A percentile compares a stretch with the other conserved stretches of the same genome.
Evolutionary conservation across 2,329 filamentous ascomycete species (phyloP).

Genomic region (Nakataea oryzae): DNA sequence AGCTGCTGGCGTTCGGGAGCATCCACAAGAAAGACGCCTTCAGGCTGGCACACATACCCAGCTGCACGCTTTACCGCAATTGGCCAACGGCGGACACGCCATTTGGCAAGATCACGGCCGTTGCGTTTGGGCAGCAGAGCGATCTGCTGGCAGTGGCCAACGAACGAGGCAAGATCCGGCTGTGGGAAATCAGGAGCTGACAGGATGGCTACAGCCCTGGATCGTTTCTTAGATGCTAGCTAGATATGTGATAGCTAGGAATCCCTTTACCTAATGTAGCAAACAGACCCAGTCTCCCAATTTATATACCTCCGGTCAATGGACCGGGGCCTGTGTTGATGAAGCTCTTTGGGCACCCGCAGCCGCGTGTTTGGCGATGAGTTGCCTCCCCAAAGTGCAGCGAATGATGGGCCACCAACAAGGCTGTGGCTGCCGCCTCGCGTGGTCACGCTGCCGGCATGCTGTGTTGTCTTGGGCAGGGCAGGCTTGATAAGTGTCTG

Average conservation of each 20-base stretch:
- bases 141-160: constrained; percentile 77
- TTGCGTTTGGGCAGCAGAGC: constrained; percentile 57
- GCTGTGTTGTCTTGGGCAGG: background rate
- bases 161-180: constrained; percentile 73
- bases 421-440: background rate
- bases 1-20: constrained; percentile 79
- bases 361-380: background rate
- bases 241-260: background rate
- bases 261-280: background rate
- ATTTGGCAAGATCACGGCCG: constrained; percentile 68
- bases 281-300: background rate
- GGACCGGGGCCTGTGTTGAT: background rate
- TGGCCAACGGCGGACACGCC: constrained; percentile 92
- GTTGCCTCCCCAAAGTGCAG: background rate
- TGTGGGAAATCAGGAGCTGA: constrained; percentile 79
- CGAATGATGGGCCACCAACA: background rate
- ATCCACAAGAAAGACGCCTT: constrained; percentile 82
- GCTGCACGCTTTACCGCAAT: constrained; percentile 89
- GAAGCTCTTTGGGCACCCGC: background rate
- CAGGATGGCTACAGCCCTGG: background rate
- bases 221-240: background rate
- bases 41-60: constrained; percentile 78
- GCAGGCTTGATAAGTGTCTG: background rate
- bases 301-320: background rate
- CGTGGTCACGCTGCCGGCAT: background rate